These are phyloP conservation scores for Xylariaceae sp. DNA, from an alignment of 2,329 filamentous ascomycete species.

Conservation along the genomic window DNA sequence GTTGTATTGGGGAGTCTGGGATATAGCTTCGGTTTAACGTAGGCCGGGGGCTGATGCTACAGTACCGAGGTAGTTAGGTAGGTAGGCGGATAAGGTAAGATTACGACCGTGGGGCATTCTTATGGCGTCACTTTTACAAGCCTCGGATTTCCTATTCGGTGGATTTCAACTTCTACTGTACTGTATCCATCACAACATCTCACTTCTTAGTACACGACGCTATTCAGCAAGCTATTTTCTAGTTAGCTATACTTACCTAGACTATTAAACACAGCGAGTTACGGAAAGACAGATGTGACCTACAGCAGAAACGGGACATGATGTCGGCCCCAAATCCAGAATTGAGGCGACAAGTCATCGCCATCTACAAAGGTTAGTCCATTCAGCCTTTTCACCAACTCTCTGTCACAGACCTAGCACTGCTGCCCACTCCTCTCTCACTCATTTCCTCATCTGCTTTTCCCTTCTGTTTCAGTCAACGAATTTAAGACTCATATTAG, in stretches of 20 bases:
- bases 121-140: constrained; percentile 19
- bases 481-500: not conserved
- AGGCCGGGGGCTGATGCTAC: no score
- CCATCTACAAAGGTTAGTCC: constrained; percentile 80
- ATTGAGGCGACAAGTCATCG: constrained; percentile 79
- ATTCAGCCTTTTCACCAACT: not conserved
- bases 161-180: not conserved
- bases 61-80: no score
- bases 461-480: not conserved
- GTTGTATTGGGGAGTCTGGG: no score
- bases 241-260: no score
- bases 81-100: no score
- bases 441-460: not conserved
- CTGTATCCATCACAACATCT: not conserved
- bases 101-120: no score
- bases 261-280: no score
- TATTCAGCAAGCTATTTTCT: no score
- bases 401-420: no score
- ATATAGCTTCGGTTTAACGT: no score
- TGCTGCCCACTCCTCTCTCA: no score
- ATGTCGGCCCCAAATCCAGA: constrained; percentile 55
- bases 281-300: not conserved
- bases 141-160: constrained; percentile 2
- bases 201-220: no score
- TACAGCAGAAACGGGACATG: not conserved